A percentile compares a stretch with the other conserved stretches of the same genome.
Conservation (phyloP, 1,139 yeast genomes). For the Kodamaea anthophila region DNA sequence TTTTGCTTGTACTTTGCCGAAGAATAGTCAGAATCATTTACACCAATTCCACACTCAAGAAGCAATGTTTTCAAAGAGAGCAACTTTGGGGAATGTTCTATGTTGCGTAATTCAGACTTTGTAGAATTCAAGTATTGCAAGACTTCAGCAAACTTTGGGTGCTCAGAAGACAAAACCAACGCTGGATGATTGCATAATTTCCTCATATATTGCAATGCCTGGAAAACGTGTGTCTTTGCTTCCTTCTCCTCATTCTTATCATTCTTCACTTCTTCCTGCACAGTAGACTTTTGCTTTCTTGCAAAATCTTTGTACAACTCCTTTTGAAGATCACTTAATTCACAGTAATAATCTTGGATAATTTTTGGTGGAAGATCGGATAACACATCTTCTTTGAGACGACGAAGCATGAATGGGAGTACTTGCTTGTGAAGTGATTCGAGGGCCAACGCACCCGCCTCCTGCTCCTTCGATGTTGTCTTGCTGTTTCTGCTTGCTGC, state of each 20-base stretch:
- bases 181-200: constrained; percentile 97
- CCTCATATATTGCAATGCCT: constrained; percentile 95
- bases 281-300: constrained; percentile 71
- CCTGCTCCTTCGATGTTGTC: constrained; percentile 90
- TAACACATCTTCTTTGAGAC: constrained; percentile 92
- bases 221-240: constrained; percentile 89
- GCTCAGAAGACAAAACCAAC: constrained; percentile 76
- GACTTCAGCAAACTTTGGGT: constrained; percentile 75
- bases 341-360: constrained; percentile 97
- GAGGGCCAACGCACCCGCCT: constrained; percentile 91
- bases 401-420: constrained; percentile 89
- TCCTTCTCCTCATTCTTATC: constrained; percentile 36
- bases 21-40: constrained; percentile 40
- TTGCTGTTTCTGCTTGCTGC: constrained; percentile 90
- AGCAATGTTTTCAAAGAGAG: constrained; percentile 75
- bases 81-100: constrained; percentile 87
- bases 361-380: constrained; percentile 97
- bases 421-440: constrained; percentile 97
- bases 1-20: constrained; percentile 22
- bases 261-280: constrained; percentile 55
- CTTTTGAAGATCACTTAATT: constrained; percentile 83
- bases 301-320: constrained; percentile 86
- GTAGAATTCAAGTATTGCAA: constrained; percentile 51
- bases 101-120: constrained; percentile 58
- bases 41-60: constrained; percentile 92